Base-by-base conservation (phyloP, 106 monocot genomes). In the Dioscorea alata region DNA sequence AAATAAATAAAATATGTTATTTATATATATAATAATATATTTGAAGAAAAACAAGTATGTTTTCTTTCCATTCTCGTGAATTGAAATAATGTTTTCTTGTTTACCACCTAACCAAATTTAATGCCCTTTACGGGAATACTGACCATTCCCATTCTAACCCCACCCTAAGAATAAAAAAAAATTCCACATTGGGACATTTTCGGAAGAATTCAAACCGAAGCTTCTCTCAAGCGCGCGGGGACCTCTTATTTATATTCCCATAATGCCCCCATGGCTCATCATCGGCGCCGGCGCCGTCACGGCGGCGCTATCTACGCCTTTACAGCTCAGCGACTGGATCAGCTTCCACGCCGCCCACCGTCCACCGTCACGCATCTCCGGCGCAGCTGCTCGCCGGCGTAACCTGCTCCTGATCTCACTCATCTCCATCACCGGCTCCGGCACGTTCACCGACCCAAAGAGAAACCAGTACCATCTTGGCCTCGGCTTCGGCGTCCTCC, bases 391-490 rank as follows among this genome's bases (percentile, higher is more conserved):
- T 5, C 15, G 19, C 61, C 61, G 59, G 60, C 23, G 59, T 60
- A 49, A 23, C 8, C 71, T 60, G 21, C 60, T 71, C 23, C 21
- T 20, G 7, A 71, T 61, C 60, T 57, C 57, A 2, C 33, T 61
- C 60, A 71, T 60, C 23, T 61, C 49, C 59, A 71, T 71, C 60
- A 33, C 71, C 25, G 61, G 18, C 42, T 42, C 42, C 48, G 61
- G 60, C 22, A 48, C 23, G 23, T 0, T 61, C 23, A 60, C 49
- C 21, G 71, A 71, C 2, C 71, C 71, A 24, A 71, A 61, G 13
- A 60, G 31, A 6, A 71, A 3, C 59, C 60, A 14, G 49, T 71
- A 71, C 71, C 71, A 71, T 49, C 42, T 71, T 10, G 71, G 71
- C 63, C 23, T 23, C 50, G 17, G 20, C 21, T 17, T 16, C 31